These are phyloP conservation scores for Rhizophagus prolifer DNA, from an alignment of 192 early-diverging fungal genomes.

Conservation along the genomic window DNA sequence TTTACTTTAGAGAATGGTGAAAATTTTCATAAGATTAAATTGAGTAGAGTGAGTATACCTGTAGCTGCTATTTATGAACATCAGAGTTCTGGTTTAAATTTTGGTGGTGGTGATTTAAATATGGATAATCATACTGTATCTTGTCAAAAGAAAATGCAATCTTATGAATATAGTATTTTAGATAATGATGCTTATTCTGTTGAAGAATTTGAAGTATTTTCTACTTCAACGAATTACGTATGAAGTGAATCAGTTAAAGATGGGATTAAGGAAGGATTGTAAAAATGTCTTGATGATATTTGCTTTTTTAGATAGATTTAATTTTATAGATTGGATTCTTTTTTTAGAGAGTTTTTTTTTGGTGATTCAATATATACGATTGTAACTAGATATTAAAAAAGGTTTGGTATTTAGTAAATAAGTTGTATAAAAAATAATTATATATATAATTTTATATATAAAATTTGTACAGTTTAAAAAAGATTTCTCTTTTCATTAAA, in stretches of 20 bases:
- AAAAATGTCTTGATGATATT: no score
- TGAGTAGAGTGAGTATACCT: neutral
- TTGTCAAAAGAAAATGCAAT: neutral
- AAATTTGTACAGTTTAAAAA: no score
- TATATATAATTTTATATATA: no score
- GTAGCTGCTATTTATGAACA: neutral
- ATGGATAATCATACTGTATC: neutral
- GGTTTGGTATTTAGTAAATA: no score
- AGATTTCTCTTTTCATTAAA: no score
- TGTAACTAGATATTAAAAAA: no score
- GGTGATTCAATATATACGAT: no score
- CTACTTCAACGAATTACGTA: neutral
- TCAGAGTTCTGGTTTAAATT: neutral
- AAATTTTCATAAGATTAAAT: neutral
- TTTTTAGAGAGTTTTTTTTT: no score
- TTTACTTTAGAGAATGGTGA: neutral
- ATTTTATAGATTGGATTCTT: no score
- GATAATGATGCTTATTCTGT: neutral
- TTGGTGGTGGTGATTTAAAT: constrained; percentile 9
- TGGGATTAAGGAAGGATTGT: no score
- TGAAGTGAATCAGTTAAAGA: neutral
- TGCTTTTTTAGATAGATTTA: no score
- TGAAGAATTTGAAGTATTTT: constrained; percentile 3
- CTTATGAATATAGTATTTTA: neutral
- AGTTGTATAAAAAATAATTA: no score